These are phyloP conservation scores for Diaporthe eres DNA, from an alignment of 2,329 filamentous ascomycete species.

Conservation along the genomic window DNA sequence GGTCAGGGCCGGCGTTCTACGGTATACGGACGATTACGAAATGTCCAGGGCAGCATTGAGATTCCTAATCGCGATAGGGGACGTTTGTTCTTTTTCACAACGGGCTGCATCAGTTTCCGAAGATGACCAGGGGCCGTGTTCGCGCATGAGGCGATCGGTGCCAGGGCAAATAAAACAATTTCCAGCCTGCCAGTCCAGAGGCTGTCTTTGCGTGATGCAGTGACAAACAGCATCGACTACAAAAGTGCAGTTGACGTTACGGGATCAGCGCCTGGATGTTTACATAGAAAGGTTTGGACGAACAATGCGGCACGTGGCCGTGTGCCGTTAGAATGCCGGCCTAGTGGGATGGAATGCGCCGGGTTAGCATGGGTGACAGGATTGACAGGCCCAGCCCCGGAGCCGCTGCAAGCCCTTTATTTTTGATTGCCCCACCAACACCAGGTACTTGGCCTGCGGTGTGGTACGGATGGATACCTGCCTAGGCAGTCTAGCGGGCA, in stretches of 20 bases:
- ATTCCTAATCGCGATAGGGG: constrained; percentile 17
- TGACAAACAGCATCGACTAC: not conserved
- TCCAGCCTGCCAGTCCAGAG: not conserved
- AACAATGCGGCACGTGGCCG: constrained; percentile 25
- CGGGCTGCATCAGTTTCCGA: not conserved
- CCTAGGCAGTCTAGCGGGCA: not conserved
- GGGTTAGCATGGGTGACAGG: not conserved
- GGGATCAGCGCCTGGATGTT: not conserved
- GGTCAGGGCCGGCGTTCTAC: constrained; percentile 36
- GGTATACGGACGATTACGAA: constrained; percentile 24
- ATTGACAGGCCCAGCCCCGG: constrained; percentile 28
- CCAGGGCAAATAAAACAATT: constrained; percentile 9
- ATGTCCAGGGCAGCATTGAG: constrained; percentile 31
- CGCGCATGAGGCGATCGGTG: not conserved
- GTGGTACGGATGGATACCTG: not conserved
- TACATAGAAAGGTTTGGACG: constrained; percentile 4
- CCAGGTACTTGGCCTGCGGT: constrained; percentile 12
- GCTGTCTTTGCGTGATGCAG: not conserved
- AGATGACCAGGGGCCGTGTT: not conserved
- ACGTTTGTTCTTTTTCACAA: not conserved
- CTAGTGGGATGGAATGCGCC: constrained; percentile 13
- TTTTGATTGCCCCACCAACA: constrained; percentile 35
- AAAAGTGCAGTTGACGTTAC: not conserved
- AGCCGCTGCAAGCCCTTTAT: constrained; percentile 36
- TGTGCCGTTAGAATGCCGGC: constrained; percentile 10